phyloP scores from a whole-genome alignment of 805 yeast genomes.

The Metschnikowia lochheadii region DNA sequence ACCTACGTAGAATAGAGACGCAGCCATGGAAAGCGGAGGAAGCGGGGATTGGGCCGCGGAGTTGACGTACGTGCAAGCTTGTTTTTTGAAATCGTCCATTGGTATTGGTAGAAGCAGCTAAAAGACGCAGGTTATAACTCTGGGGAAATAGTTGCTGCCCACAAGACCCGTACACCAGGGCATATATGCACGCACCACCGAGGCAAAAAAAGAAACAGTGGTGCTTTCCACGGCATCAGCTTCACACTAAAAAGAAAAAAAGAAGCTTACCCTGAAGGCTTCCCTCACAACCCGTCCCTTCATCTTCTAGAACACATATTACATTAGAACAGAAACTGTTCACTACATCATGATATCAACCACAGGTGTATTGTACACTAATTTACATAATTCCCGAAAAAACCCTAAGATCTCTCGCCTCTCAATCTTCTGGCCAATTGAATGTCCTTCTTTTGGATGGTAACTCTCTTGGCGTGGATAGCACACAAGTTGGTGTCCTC shows the following conservation, averaged over 20 bases:
- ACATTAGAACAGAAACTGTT: no score
- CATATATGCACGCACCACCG: background rate
- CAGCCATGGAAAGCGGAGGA: slow-evolving; percentile 16
- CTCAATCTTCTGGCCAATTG: slow-evolving; percentile 97
- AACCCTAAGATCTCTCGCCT: slow-evolving; percentile 80
- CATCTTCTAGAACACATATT: no score
- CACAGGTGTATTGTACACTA: slow-evolving; percentile 19
- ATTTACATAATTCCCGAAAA: slow-evolving; percentile 12
- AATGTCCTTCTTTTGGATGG: slow-evolving; percentile 97
- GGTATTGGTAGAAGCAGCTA: background rate
- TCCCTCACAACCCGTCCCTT: no score
- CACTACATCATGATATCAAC: background rate
- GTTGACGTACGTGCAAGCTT: slow-evolving; percentile 11
- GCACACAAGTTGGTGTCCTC: slow-evolving; percentile 99
- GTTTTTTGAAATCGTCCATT: slow-evolving; percentile 10
- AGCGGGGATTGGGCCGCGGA: slow-evolving; percentile 17
- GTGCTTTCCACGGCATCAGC: no score
- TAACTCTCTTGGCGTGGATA: slow-evolving; percentile 97
- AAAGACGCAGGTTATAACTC: background rate
- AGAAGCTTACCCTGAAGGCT: no score
- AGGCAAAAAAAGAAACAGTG: no score
- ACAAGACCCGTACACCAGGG: background rate
- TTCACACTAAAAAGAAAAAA: no score
- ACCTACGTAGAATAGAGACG: slow-evolving; percentile 14
- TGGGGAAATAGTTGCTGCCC: slow-evolving; percentile 1